A percentile compares a stretch with the other conserved stretches of the same genome.
phyloP scores from a whole-genome alignment of 371 early-diverging fungal genomes.

The Gilbertella persicaria region DNA sequence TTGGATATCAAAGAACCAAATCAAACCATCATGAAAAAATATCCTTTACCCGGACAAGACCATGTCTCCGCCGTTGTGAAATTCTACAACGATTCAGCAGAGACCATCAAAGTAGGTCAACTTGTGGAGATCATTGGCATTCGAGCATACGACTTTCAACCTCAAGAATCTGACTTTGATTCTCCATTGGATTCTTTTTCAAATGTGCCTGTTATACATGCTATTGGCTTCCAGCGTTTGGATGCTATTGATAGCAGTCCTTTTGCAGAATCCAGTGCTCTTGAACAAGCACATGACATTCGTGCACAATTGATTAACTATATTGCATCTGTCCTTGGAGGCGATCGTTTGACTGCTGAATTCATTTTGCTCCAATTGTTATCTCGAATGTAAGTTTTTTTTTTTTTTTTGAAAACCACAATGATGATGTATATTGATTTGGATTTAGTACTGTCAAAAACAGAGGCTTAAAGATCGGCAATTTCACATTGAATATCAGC shows the following conservation, averaged over 20 bases:
- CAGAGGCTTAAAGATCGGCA: constrained; percentile 48
- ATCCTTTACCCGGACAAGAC: constrained; percentile 49
- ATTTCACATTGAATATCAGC: constrained; percentile 46
- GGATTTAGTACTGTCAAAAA: constrained; percentile 33
- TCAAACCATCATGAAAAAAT: constrained; percentile 32
- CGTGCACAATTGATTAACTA: constrained; percentile 53
- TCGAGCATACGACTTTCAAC: constrained; percentile 26
- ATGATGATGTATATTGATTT: constrained; percentile 5
- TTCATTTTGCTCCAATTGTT: constrained; percentile 59
- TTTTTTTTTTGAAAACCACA: background rate
- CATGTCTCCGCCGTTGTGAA: constrained; percentile 60
- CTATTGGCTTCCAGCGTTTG: constrained; percentile 34
- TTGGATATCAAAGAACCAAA: constrained; percentile 21
- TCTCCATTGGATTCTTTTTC: constrained; percentile 20
- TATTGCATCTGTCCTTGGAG: constrained; percentile 49
- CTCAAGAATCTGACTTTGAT: constrained; percentile 18
- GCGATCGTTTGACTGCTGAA: constrained; percentile 61
- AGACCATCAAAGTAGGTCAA: constrained; percentile 54
- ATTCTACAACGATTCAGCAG: constrained; percentile 42
- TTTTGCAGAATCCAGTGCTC: background rate
- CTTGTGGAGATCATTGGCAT: constrained; percentile 64
- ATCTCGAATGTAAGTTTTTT: constrained; percentile 55
- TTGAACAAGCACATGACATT: constrained; percentile 16
- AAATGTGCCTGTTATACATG: constrained; percentile 42
- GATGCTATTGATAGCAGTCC: constrained; percentile 11